These are phyloP conservation scores for Phytophthora tubulina DNA, from an alignment of 352 stramenopile species.

Conservation along the genomic window DNA sequence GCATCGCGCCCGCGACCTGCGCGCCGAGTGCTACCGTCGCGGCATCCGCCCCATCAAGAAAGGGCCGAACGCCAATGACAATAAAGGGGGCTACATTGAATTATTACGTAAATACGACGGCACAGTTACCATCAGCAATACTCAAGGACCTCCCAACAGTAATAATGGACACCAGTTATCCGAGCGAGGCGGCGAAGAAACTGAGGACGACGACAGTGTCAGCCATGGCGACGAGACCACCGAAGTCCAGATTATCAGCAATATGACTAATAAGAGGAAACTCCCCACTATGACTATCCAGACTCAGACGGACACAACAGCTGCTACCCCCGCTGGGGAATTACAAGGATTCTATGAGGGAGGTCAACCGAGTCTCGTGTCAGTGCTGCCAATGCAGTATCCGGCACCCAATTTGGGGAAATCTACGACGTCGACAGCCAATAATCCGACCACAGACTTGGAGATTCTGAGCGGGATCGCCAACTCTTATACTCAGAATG, in stretches of 20 bases:
- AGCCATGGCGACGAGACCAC: constrained; percentile 17
- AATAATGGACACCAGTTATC: constrained; percentile 27
- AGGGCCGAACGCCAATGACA: constrained; percentile 85
- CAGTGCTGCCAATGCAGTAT: constrained; percentile 77
- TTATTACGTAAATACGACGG: constrained; percentile 74
- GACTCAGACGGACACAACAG: constrained; percentile 27
- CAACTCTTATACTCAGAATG: constrained; percentile 81
- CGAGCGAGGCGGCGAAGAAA: constrained; percentile 36
- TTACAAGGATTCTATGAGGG: constrained; percentile 75
- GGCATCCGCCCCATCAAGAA: constrained; percentile 85
- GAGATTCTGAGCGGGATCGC: constrained; percentile 89
- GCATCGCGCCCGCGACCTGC: constrained; percentile 76
- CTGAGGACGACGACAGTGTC: constrained; percentile 36
- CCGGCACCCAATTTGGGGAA: constrained; percentile 35
- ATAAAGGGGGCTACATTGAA: constrained; percentile 84
- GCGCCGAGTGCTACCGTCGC: constrained; percentile 82
- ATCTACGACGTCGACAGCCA: constrained; percentile 12
- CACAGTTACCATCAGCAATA: constrained; percentile 10
- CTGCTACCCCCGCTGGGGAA: constrained; percentile 31
- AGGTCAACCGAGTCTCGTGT: constrained; percentile 49
- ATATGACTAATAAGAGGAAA: constrained; percentile 66
- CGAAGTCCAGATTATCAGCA: constrained; percentile 34
- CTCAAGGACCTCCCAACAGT: constrained; percentile 10
- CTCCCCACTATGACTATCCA: constrained; percentile 42
- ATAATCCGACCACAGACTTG: constrained; percentile 66